These are phyloP conservation scores for Plasmodium coatneyi DNA, from an alignment of 169 alveolate species.

Conservation along the genomic window DNA sequence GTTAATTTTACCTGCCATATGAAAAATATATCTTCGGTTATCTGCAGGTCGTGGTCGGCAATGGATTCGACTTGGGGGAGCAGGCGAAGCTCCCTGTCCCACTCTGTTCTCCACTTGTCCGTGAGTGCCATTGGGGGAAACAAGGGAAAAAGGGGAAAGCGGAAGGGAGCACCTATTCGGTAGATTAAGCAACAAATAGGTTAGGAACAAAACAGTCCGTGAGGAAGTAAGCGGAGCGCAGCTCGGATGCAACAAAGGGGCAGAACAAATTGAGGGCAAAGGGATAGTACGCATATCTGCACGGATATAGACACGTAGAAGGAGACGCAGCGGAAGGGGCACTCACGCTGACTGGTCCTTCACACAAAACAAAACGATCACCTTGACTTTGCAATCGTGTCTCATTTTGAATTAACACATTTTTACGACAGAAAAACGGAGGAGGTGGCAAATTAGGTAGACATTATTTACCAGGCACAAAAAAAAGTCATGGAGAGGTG, in stretches of 20 bases:
- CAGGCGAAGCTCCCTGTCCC: conserved; percentile 73
- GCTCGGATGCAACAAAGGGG: neutral
- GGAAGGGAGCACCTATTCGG: neutral
- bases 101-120: conserved; percentile 52
- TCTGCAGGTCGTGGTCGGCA: conserved; percentile 31
- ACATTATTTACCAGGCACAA: neutral
- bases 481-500: neutral
- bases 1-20: conserved; percentile 62
- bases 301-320: neutral
- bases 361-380: conserved; percentile 2
- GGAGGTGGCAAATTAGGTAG: neutral
- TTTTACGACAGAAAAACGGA: conserved; percentile 1
- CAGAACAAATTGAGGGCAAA: neutral
- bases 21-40: conserved; percentile 74
- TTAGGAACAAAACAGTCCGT: neutral
- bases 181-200: neutral
- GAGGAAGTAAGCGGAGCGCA: neutral
- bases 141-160: neutral
- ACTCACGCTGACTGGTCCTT: neutral
- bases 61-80: conserved; percentile 69
- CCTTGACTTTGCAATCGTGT: neutral
- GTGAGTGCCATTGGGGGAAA: conserved; percentile 14
- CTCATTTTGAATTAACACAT: conserved; percentile 22
- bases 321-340: neutral
- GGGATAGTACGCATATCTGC: neutral